These are phyloP conservation scores for Epichloe hybrida DNA, from an alignment of 2,329 filamentous ascomycete genomes.

Conservation along the genomic window DNA sequence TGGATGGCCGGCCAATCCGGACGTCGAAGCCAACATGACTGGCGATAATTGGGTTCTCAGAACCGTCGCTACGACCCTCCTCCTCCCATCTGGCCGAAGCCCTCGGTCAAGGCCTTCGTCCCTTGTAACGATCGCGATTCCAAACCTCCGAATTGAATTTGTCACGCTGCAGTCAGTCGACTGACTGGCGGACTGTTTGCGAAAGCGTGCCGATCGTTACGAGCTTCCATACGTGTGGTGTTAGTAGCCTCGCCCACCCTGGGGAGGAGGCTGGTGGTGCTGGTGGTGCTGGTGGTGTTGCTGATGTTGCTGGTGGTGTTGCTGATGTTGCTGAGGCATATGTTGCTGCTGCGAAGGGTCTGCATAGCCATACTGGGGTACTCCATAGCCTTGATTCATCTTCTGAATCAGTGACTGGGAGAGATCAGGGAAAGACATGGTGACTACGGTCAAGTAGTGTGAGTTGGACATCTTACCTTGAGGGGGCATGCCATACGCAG, in stretches of 20 bases:
- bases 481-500: conserved; percentile 22
- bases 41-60: not conserved
- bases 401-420: conserved; percentile 5
- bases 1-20: conserved; percentile 4
- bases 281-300: conserved; percentile 8
- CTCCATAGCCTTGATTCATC: conserved; percentile 20
- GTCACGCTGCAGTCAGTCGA: not conserved
- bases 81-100: not conserved
- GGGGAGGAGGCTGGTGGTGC: conserved; percentile 7
- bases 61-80: not conserved
- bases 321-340: conserved; percentile 5
- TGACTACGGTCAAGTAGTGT: not conserved
- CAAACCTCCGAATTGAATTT: not conserved
- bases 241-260: conserved; percentile 13
- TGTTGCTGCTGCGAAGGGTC: conserved; percentile 12
- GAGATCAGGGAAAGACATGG: not conserved
- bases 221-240: not conserved
- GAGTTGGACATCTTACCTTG: conserved; percentile 22
- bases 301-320: no score
- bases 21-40: not conserved
- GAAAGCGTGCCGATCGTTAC: not conserved
- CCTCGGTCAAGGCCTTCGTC: not conserved
- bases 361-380: conserved; percentile 30
- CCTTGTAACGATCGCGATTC: not conserved
- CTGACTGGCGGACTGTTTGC: not conserved